Conservation (phyloP, 768 basidiomycete species). For the Porphyrellus cyaneotinctus region DNA sequence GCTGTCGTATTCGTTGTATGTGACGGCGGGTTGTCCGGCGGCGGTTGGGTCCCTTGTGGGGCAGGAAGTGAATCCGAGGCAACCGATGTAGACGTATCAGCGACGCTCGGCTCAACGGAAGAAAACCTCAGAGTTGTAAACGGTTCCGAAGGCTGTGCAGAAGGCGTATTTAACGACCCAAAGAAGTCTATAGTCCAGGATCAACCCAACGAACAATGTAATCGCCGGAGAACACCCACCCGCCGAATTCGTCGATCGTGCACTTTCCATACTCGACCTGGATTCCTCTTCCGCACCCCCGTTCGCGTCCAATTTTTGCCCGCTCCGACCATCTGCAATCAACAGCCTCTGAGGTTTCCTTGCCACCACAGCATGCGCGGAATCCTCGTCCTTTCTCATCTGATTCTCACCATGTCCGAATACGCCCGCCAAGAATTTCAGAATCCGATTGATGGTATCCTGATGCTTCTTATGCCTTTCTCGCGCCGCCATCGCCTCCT, state of each 20-base stretch:
- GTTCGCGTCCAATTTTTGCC: slow-evolving; percentile 33
- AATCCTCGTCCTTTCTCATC: slow-evolving; percentile 33
- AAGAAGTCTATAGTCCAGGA: slow-evolving; percentile 33
- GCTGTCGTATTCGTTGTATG: slow-evolving; percentile 11
- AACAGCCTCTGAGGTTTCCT: slow-evolving; percentile 55
- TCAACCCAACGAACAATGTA: slow-evolving; percentile 1
- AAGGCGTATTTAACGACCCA: slow-evolving; percentile 46
- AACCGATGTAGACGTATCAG: slow-evolving; percentile 16
- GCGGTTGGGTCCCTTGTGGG: slow-evolving; percentile 14
- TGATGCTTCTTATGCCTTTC: slow-evolving; percentile 88
- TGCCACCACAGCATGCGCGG: slow-evolving; percentile 44
- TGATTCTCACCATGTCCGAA: slow-evolving; percentile 59
- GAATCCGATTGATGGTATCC: slow-evolving; percentile 92
- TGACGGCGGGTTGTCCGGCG: slow-evolving; percentile 10
- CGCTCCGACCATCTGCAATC: slow-evolving; percentile 54
- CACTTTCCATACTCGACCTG: slow-evolving; percentile 27
- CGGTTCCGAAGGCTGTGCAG: slow-evolving; percentile 34
- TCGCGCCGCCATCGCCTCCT: slow-evolving; percentile 76
- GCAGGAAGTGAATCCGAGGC: slow-evolving; percentile 10
- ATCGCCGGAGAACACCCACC: neutral
- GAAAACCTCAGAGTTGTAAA: slow-evolving; percentile 23
- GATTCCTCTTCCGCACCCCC: slow-evolving; percentile 42
- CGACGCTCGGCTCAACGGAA: slow-evolving; percentile 24
- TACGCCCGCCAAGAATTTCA: slow-evolving; percentile 91
- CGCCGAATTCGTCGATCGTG: slow-evolving; percentile 15